Evolutionary conservation across 345 rosid species (phyloP).

Genomic region (Arabis hirsuta): DNA sequence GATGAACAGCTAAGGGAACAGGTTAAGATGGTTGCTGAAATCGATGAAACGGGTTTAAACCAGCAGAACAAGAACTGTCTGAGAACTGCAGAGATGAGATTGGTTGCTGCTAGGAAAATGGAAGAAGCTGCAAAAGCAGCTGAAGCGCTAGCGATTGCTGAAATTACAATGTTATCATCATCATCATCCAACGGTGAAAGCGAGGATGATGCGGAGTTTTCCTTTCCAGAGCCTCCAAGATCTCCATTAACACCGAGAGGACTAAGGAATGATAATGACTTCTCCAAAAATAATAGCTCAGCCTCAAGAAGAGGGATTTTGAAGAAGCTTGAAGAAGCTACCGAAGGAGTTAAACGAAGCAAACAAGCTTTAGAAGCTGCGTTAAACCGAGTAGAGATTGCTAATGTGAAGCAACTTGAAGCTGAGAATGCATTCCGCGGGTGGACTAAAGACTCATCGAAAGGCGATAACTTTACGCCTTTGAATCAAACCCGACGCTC

Average conservation of each 20-base stretch:
- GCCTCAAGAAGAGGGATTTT: conserved; percentile 57
- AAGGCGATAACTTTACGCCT: conserved; percentile 48
- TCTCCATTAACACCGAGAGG: conserved; percentile 53
- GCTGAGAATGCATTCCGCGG: conserved; percentile 74
- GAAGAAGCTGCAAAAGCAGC: conserved; percentile 99
- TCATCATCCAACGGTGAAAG: conserved; percentile 50
- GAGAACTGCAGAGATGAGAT: conserved; percentile 81
- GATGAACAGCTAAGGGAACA: conserved; percentile 42
- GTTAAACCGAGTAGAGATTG: conserved; percentile 67
- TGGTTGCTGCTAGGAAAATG: conserved; percentile 94
- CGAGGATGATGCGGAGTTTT: conserved; percentile 49
- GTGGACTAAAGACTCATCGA: conserved; percentile 56
- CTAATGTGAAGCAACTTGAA: conserved; percentile 72
- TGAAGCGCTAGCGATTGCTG: conserved; percentile 86
- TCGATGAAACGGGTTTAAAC: conserved; percentile 41
- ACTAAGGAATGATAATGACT: conserved; percentile 17
- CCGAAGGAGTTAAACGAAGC: conserved; percentile 70
- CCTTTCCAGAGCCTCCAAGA: conserved; percentile 64
- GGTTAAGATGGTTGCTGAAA: conserved; percentile 55
- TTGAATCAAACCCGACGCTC: conserved; percentile 47
- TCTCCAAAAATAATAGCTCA: conserved; percentile 24
- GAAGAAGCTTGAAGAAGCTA: conserved; percentile 81
- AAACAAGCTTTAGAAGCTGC: conserved; percentile 80
- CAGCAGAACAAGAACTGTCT: conserved; percentile 50
- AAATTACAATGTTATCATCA: conserved; percentile 61